Base-by-base conservation (phyloP, 176 grass and related monocot species). In the Pontederia crassipes region DNA sequence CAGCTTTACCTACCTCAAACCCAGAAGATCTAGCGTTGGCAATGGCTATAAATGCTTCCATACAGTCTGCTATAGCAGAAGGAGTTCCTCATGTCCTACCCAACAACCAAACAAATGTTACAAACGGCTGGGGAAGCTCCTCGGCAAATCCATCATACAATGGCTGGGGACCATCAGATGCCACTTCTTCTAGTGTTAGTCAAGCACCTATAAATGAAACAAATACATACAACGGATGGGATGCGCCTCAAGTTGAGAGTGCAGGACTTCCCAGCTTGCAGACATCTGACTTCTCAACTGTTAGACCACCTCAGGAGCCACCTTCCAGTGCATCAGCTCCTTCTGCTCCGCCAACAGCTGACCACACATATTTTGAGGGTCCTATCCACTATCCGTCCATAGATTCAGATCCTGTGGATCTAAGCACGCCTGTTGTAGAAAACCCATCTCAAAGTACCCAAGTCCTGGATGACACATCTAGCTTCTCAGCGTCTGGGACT, bases 21-120 rank as follows among this genome's bases (percentile, higher is more conserved):
- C 81, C 64, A 28, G 94, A 92, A 79, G 94, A 98, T 73, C 71
- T 75, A 57, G 84, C 89, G 45, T 74, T 98, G 61, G 79, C 52
- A 0, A 98, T 98, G 78, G 88, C 93, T 54, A 98, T 98, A 61
- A 92, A 79, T 81, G 93, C 88, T 48, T 92, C 93, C 53, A 85
- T 92, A 46, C 88, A 86, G 69, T 89, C 88, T 46, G 84, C 88
- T 59, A 74, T 92, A 57, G 88, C 70, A 32, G 93, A 92, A 78
- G 87, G 93, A 66, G 79, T 92, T 55, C 82, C 84, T 54, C 72
- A 69, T 68, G 65, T 98, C 35, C 81, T 75, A 60, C 67, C 84
- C 64, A 65, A 48, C 29, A 32, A 70, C 55, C 53, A 70, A 59
- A 68, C 72, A 47, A 50, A 18, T 10, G 71, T 80, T 50, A 78